A percentile compares a stretch with the other conserved stretches of the same genome.
Evolutionary conservation across 768 basidiomycete genomes (phyloP).

Genomic region (Russula sp.): DNA sequence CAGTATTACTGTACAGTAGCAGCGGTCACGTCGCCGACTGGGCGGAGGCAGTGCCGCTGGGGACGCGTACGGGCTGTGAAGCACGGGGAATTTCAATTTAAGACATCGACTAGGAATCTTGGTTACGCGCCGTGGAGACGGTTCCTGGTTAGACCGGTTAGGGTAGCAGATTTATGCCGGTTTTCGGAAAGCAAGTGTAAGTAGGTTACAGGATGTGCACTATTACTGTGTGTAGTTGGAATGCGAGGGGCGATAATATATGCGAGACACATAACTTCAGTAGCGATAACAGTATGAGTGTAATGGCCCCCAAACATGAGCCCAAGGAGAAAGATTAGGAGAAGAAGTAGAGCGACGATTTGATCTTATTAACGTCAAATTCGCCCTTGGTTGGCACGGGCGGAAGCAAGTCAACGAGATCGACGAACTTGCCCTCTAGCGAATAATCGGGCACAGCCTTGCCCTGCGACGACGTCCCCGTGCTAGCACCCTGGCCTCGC

Average conservation of each 20-base stretch:
- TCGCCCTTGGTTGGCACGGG: slow-evolving; percentile 76
- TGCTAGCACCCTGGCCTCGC: neutral
- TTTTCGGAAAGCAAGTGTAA: neutral
- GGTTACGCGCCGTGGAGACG: no score
- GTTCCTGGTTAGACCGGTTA: no score
- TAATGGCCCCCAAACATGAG: neutral
- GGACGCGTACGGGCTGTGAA: no score
- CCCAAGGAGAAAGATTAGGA: slow-evolving; percentile 42
- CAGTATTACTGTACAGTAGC: no score
- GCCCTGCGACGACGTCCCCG: neutral
- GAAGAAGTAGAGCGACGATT: slow-evolving; percentile 87
- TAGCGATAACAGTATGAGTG: neutral
- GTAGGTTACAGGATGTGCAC: slow-evolving; percentile 5
- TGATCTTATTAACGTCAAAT: slow-evolving; percentile 80
- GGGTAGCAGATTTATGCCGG: neutral
- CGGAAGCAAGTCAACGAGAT: slow-evolving; percentile 68
- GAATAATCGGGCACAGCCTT: slow-evolving; percentile 13
- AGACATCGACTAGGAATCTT: no score
- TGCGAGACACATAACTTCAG: slow-evolving; percentile 6
- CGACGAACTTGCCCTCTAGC: slow-evolving; percentile 54
- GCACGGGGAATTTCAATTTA: no score
- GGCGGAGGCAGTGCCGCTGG: no score
- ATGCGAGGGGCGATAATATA: neutral
- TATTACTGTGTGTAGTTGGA: neutral
- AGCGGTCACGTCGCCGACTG: no score